Conservation (phyloP, 495 filamentous ascomycete genomes). For the Penicillium arizonense region DNA sequence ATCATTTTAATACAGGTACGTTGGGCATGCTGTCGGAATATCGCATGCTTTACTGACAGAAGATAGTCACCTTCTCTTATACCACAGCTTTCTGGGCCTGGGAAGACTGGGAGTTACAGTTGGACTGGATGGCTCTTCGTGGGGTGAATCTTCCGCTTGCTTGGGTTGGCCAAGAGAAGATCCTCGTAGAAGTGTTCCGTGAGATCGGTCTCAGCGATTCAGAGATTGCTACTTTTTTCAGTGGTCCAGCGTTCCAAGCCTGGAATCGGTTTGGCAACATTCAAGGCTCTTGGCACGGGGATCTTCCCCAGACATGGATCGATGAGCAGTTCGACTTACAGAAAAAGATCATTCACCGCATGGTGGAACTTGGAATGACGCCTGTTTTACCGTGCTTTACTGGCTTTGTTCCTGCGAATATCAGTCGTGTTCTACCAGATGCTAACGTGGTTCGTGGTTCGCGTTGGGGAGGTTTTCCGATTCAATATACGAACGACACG, state of each 20-base stretch:
- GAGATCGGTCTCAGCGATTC: conserved; percentile 45
- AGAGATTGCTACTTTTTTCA: conserved; percentile 45
- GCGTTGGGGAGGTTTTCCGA: conserved; percentile 42
- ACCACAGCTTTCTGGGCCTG: conserved; percentile 54
- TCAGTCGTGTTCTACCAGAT: conserved; percentile 39
- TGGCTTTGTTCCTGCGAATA: conserved; percentile 45
- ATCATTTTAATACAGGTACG: conserved; percentile 50
- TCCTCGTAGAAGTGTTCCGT: conserved; percentile 47
- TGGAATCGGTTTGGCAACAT: conserved; percentile 59
- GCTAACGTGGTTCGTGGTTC: conserved; percentile 47
- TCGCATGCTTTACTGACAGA: conserved; percentile 3
- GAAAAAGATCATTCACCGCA: conserved; percentile 47
- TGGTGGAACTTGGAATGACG: conserved; percentile 55
- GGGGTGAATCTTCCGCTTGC: conserved; percentile 53
- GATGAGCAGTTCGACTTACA: conserved; percentile 46
- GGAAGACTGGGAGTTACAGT: conserved; percentile 53
- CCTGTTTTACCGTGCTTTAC: conserved; percentile 50
- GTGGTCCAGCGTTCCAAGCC: conserved; percentile 53
- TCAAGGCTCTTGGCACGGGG: conserved; percentile 48
- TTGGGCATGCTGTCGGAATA: not conserved
- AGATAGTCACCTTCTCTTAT: conserved; percentile 52
- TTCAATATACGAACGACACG: conserved; percentile 44
- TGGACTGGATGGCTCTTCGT: conserved; percentile 55
- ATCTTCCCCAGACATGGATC: conserved; percentile 45
- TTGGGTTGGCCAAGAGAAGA: conserved; percentile 53